Conservation (phyloP, 2,329 filamentous ascomycete species). For the Mycosphaerelloides madeirae region DNA sequence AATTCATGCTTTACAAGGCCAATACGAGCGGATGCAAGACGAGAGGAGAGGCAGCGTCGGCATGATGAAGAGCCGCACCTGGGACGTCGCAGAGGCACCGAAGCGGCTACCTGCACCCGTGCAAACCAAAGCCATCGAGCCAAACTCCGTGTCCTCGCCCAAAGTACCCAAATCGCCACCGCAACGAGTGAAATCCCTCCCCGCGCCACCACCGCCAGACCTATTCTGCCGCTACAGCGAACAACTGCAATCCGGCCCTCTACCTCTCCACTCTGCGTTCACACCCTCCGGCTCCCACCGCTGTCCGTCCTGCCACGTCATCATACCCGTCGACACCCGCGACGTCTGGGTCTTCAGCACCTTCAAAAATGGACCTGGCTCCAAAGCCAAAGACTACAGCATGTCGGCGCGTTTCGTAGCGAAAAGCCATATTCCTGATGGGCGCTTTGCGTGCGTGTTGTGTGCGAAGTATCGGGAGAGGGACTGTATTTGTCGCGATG, state of each 20-base stretch:
- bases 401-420: conserved; percentile 22
- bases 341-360: conserved; percentile 22
- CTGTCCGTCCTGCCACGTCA: conserved; percentile 20
- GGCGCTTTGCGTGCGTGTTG: conserved; percentile 23
- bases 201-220: conserved; percentile 5
- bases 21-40: conserved; percentile 18
- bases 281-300: conserved; percentile 12
- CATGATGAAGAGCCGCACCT: conserved; percentile 2
- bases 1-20: conserved; percentile 33
- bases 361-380: conserved; percentile 4
- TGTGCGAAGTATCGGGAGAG: conserved; percentile 16
- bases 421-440: conserved; percentile 20
- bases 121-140: not conserved
- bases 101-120: not conserved
- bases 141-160: not conserved
- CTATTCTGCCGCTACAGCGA: conserved; percentile 19
- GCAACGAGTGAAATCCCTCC: conserved; percentile 11
- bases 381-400: conserved; percentile 12
- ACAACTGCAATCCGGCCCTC: conserved; percentile 11
- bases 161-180: no score
- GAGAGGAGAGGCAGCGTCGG: not conserved
- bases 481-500: conserved; percentile 20
- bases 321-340: conserved; percentile 21
- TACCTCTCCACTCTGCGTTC: conserved; percentile 16
- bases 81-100: not conserved